Evolutionary conservation across 2,329 filamentous ascomycete species (phyloP), one percentile per base, ranked within the genome.

Genomic region (Cordyceps cicadae): DNA sequence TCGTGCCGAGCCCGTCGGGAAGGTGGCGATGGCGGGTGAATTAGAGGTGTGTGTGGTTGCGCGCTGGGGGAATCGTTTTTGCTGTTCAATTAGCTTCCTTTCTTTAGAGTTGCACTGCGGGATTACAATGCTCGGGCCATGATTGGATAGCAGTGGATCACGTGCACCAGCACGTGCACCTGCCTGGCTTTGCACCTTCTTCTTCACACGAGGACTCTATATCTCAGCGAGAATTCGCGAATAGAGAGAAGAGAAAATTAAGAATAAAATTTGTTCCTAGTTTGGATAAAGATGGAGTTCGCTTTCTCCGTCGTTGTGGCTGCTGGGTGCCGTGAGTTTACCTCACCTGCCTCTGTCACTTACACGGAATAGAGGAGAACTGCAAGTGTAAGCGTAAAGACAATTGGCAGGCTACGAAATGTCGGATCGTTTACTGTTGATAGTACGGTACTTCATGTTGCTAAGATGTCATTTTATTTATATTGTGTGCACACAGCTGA

Each of bases 71-170:
- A 45, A 62, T 53, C 57, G 50, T 48, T 59, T 53, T 53, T 46
- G 50, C 49, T 59, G 57, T 53, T 54, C 57, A 54, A 39, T 59
- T 59, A 59, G 57, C 52, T 61, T 45, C 59, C 29, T 62, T 57
- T 62, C 21, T 61, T 59, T 60, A 60, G 66, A 66, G 65, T 66
- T 68, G 65, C 65, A 63, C 67, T 64, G 70, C 70, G 67, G 68
- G 74, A 76, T 76, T 75, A 76, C 75, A 76, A 70, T 71, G 67
- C 66, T 69, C 26, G 69, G 64, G 63, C 57, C 54, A 50, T 76
- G 71, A 76, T 76, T 76, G 60, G 73, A 73, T 54, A 61, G 64
- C 7, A 6, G 12, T 5, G 0, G 0, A 0, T 15, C 69, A 46
- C 70, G 71, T 73, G 70, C 67, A 14, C 0, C 26, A 0, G 51